Conservation (phyloP, 306 rosid genomes). For the Sindora glabra region DNA sequence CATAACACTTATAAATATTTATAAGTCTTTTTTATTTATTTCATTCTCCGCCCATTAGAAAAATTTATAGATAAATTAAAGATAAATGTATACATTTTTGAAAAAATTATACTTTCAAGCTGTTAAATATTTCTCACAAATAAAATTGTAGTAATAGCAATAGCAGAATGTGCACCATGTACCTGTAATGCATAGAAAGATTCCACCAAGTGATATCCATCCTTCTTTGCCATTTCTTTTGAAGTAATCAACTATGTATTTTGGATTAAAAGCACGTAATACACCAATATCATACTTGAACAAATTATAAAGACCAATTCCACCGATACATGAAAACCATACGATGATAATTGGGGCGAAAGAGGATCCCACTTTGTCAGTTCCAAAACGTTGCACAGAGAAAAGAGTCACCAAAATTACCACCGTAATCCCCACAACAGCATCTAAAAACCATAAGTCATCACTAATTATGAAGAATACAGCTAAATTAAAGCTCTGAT, state of each 20-base stretch:
- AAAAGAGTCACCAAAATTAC: slow-evolving; percentile 38
- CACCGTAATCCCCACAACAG: slow-evolving; percentile 45
- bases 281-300: slow-evolving; percentile 42
- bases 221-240: slow-evolving; percentile 42
- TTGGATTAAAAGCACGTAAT: slow-evolving; percentile 51
- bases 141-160: background rate
- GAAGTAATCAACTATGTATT: slow-evolving; percentile 31
- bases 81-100: no score
- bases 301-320: slow-evolving; percentile 52
- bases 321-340: slow-evolving; percentile 49
- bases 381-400: slow-evolving; percentile 43
- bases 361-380: slow-evolving; percentile 50
- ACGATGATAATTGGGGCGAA: slow-evolving; percentile 47
- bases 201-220: slow-evolving; percentile 60
- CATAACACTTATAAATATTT: no score
- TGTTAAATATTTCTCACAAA: no score
- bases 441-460: no score
- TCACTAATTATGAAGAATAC: no score
- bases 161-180: background rate
- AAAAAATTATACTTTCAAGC: no score
- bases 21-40: no score
- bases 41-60: no score
- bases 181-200: slow-evolving; percentile 58
- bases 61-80: no score
- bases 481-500: no score